These are phyloP conservation scores for Phytophthora europaea DNA, from an alignment of 352 stramenopile genomes.

Conservation along the genomic window DNA sequence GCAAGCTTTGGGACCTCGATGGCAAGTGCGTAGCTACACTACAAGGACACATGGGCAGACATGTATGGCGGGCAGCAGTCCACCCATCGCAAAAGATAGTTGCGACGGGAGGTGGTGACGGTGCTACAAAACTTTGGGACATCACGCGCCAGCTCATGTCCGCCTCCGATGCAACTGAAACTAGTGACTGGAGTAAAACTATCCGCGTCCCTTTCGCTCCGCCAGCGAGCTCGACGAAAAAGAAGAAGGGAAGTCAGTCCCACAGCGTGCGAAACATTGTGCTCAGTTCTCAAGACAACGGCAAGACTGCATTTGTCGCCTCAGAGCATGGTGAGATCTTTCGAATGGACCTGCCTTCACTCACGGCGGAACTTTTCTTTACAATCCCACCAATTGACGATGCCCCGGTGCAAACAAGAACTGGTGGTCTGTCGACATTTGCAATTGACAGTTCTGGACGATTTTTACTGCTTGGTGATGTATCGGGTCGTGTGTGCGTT, in stretches of 20 bases:
- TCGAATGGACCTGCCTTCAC: conserved; percentile 46
- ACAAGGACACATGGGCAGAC: conserved; percentile 76
- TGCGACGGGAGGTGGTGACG: conserved; percentile 82
- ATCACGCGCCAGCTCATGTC: conserved; percentile 65
- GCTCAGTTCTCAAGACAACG: conserved; percentile 38
- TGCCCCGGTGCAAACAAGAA: conserved; percentile 20
- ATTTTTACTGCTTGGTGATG: conserved; percentile 68
- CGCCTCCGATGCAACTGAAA: conserved; percentile 24
- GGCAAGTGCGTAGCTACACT: conserved; percentile 80
- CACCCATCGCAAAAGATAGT: conserved; percentile 57
- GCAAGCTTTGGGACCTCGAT: conserved; percentile 73
- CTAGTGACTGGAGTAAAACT: conserved; percentile 28
- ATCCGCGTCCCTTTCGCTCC: conserved; percentile 31
- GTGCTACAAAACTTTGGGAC: conserved; percentile 86
- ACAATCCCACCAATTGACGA: conserved; percentile 12
- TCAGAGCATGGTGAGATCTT: conserved; percentile 75
- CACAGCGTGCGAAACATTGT: conserved; percentile 65
- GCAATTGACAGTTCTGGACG: conserved; percentile 41
- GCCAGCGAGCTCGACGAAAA: conserved; percentile 19
- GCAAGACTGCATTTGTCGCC: conserved; percentile 59
- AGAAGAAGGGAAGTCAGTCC: conserved; percentile 42
- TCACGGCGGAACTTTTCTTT: conserved; percentile 49
- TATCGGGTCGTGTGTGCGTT: conserved; percentile 56
- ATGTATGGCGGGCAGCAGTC: conserved; percentile 83
- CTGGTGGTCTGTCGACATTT: conserved; percentile 54